Evolutionary conservation across 306 rosid species (phyloP), one percentile per base, ranked within the genome.

Genomic region (Cicer judaicum): DNA sequence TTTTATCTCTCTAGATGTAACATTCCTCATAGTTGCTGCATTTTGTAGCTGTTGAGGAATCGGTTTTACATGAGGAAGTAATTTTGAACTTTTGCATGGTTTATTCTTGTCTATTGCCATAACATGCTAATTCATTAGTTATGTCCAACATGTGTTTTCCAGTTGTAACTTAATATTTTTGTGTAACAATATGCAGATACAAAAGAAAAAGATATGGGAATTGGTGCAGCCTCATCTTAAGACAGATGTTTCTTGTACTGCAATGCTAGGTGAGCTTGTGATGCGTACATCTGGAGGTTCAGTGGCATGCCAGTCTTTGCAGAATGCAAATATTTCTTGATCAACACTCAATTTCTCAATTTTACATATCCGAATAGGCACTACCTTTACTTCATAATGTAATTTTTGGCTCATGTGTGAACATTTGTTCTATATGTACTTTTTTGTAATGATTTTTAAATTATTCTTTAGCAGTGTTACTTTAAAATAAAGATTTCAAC

Each of bases 151-250:
- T 60, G 66, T 34, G 0, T 10, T 13, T 39, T 57, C 11, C 10
- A 40, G 64, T 24, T 38, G 15, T 24, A 40, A 15, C 43, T 75
- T 14, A 64, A 10, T 55, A 48, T 80, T 79, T 38, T 41, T 53
- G n/a, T 68, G 56, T 74, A 70, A 40, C 77, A 55, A 73, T 59
- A 6, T 59, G 86, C 88, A 91, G 97, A 74, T 91, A 81, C 91
- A 86, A 69, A 91, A 91, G 89, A 89, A 86, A 76, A 91, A 87
- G 86, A 81, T 82, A 42, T 91, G 97, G 97, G 97, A 91, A 64
- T 55, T 43, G 47, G 92, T 91, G 66, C 94, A 91, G 61, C 95
- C 91, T 73, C 90, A 91, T 81, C 87, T 91, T 3, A 89, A 80
- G 87, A 89, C 92, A 1, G 87, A 89, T 70, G 85, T 10, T 74